phyloP scores from a whole-genome alignment of 1,139 yeast genomes.

The Saccharomyces hybrid region DNA sequence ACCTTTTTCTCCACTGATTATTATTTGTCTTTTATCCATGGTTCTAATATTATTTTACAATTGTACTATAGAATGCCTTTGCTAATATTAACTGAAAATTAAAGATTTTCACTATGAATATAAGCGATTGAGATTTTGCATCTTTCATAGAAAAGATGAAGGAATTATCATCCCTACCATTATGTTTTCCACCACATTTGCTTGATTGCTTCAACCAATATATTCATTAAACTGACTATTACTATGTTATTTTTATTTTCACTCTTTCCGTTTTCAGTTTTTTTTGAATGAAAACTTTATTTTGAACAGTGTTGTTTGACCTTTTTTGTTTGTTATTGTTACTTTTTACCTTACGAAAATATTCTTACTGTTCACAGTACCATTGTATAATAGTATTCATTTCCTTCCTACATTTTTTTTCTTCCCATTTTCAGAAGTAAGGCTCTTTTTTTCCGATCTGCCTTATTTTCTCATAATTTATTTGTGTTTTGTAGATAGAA shows the following conservation, averaged over 20 bases:
- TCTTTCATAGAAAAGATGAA: background rate
- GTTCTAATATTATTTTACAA: slow-evolving; percentile 4
- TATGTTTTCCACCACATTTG: background rate
- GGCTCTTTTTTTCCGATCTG: background rate
- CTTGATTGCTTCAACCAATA: background rate
- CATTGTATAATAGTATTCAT: slow-evolving; percentile 7
- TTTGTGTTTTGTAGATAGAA: slow-evolving; percentile 13
- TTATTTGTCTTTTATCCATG: slow-evolving; percentile 3
- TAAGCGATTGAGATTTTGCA: background rate
- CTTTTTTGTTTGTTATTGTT: background rate
- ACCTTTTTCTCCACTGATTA: background rate
- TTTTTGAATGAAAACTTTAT: background rate
- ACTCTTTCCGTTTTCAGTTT: background rate
- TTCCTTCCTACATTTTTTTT: slow-evolving; percentile 1
- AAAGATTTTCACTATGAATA: background rate
- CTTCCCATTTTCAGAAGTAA: background rate
- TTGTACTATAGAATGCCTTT: slow-evolving; percentile 7
- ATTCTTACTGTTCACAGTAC: slow-evolving; percentile 2
- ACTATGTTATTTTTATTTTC: background rate
- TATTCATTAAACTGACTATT: background rate
- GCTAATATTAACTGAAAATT: slow-evolving; percentile 2
- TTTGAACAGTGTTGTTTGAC: background rate
- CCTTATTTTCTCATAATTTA: slow-evolving; percentile 1
- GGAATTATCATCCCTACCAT: background rate
- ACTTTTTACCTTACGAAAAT: background rate